Evolutionary conservation across 2,329 filamentous ascomycete genomes (phyloP).

Genomic region (Aspergillus ustus): DNA sequence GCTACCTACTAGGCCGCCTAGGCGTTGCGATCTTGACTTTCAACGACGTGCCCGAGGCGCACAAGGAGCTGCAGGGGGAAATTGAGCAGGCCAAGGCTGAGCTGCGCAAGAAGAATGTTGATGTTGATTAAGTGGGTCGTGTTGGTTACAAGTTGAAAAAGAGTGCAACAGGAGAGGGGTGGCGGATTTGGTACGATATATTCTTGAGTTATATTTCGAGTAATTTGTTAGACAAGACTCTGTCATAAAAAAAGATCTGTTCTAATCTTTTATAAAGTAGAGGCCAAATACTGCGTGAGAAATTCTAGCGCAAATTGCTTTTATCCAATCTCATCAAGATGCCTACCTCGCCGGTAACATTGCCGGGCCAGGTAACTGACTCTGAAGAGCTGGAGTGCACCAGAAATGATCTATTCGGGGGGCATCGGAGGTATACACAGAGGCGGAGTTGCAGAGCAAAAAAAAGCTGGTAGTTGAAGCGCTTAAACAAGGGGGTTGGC

Average conservation of each 20-base stretch:
- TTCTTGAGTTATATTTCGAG: neutral
- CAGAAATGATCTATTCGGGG: neutral
- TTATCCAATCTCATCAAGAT: constrained; percentile 26
- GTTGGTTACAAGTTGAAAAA: neutral
- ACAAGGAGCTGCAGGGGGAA: constrained; percentile 87
- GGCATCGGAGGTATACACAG: constrained; percentile 3
- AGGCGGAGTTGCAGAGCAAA: neutral
- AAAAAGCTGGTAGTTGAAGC: neutral
- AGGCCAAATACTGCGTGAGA: neutral
- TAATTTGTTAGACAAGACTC: neutral
- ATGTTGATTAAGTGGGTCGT: constrained; percentile 43
- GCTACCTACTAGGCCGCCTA: constrained; percentile 88
- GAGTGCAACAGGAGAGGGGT: neutral
- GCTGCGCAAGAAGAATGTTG: constrained; percentile 47
- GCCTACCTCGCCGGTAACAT: constrained; percentile 23
- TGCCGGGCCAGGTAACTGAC: constrained; percentile 20
- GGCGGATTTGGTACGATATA: constrained; percentile 3
- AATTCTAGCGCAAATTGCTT: constrained; percentile 11
- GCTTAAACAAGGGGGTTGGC: constrained; percentile 43
- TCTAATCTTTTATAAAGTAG: neutral
- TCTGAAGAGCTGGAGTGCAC: constrained; percentile 1
- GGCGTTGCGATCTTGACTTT: constrained; percentile 94
- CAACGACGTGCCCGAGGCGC: constrained; percentile 90
- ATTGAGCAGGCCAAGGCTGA: constrained; percentile 58
- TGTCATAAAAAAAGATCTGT: neutral